Conservation (phyloP, 495 filamentous ascomycete genomes). For the Aspergillus saccharolyticus region DNA sequence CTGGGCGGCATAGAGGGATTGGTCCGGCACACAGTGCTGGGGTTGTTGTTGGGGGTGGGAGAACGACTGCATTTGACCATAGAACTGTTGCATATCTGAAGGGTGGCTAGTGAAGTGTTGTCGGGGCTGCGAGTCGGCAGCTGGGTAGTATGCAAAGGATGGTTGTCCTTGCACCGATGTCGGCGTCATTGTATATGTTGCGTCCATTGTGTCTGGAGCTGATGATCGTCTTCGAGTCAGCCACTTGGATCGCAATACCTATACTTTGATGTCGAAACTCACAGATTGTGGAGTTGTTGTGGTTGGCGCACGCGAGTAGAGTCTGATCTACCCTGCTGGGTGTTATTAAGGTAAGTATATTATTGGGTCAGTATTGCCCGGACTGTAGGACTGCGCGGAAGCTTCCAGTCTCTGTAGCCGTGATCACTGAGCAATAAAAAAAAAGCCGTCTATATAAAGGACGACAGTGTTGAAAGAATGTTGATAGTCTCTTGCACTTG, state of each 20-base stretch:
- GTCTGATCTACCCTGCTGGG: slow-evolving; percentile 10
- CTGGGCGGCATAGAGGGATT: slow-evolving; percentile 34
- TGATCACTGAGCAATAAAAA: slow-evolving; percentile 2
- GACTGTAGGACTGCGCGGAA: background rate
- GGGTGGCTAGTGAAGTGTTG: slow-evolving; percentile 82
- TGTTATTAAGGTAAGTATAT: slow-evolving; percentile 20
- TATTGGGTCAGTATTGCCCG: background rate
- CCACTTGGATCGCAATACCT: background rate
- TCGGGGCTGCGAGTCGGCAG: slow-evolving; percentile 65
- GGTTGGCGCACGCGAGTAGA: slow-evolving; percentile 8
- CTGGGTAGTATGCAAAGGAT: slow-evolving; percentile 89
- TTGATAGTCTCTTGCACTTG: slow-evolving; percentile 15
- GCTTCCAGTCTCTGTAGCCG: background rate
- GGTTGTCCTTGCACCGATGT: slow-evolving; percentile 61
- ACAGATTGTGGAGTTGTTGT: slow-evolving; percentile 16
- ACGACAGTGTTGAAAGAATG: slow-evolving; percentile 24
- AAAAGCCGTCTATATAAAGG: slow-evolving; percentile 9
- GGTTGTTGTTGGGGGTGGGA: slow-evolving; percentile 29
- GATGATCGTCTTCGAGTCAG: background rate
- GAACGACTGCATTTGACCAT: slow-evolving; percentile 43
- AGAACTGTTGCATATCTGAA: slow-evolving; percentile 40
- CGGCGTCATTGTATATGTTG: slow-evolving; percentile 48
- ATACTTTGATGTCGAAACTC: slow-evolving; percentile 3
- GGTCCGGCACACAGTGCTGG: slow-evolving; percentile 30
- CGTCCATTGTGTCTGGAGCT: slow-evolving; percentile 46